Evolutionary conservation across 306 rosid genomes (phyloP).

Genomic region (Castanea mollissima): DNA sequence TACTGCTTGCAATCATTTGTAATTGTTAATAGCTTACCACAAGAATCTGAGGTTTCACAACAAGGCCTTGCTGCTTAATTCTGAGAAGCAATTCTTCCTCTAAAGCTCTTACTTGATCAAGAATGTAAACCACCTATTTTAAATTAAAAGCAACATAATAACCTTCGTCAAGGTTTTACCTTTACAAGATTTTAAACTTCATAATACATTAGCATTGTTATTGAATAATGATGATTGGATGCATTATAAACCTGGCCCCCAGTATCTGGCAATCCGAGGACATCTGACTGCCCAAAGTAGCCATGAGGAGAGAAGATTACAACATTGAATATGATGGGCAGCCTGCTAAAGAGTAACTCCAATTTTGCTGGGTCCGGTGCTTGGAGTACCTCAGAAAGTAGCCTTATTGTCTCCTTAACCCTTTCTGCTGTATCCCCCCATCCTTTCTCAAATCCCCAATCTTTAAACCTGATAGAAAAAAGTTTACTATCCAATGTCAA

Average conservation of each 20-base stretch:
- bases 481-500: not conserved
- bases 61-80: conserved; percentile 78
- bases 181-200: not conserved
- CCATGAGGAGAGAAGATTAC: conserved; percentile 90
- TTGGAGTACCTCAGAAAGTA: conserved; percentile 75
- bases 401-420: conserved; percentile 63
- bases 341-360: conserved; percentile 58
- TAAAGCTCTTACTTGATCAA: conserved; percentile 87
- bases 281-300: conserved; percentile 91
- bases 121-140: conserved; percentile 79
- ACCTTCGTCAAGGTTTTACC: not conserved
- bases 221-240: not conserved
- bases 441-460: conserved; percentile 96
- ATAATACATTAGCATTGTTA: not conserved
- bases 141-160: not conserved
- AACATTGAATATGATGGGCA: conserved; percentile 75
- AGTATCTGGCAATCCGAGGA: conserved; percentile 94
- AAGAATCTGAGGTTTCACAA: conserved; percentile 79
- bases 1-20: not conserved
- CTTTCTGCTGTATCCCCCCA: conserved; percentile 88
- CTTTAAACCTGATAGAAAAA: conserved; percentile 48
- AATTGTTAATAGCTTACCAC: conserved; percentile 48
- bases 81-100: conserved; percentile 74
- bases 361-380: conserved; percentile 74
- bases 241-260: conserved; percentile 82